Percentiles rank a stretch among this genome's conserved stretches.
Conservation (phyloP, 2,329 filamentous ascomycete genomes). For the Talaromyces sp. region DNA sequence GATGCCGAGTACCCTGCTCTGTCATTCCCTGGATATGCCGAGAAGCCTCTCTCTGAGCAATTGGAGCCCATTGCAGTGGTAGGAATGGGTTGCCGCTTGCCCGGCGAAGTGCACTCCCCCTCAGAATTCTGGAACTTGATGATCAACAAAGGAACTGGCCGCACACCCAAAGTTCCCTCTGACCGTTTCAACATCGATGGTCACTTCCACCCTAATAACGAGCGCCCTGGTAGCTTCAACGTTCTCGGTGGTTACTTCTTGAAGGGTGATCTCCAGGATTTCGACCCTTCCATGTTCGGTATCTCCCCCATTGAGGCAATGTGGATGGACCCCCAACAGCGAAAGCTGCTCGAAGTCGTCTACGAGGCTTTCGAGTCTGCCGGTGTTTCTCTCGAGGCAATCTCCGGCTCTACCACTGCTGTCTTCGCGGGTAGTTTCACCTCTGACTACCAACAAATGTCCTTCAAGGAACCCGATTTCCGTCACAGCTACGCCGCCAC, state of each 20-base stretch:
- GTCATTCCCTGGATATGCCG: background rate
- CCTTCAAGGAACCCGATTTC: constrained; percentile 10
- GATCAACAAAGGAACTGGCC: constrained; percentile 5
- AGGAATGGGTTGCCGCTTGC: constrained; percentile 19
- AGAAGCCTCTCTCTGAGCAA: constrained; percentile 8
- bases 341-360: constrained; percentile 26
- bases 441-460: constrained; percentile 23
- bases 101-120: background rate
- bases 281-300: constrained; percentile 27
- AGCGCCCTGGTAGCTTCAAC: constrained; percentile 14
- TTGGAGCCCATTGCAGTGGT: constrained; percentile 19
- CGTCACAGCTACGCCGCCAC: constrained; percentile 23
- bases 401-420: constrained; percentile 22
- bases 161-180: constrained; percentile 16
- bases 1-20: constrained; percentile 5
- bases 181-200: constrained; percentile 16
- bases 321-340: constrained; percentile 28
- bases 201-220: constrained; percentile 9
- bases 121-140: background rate
- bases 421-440: constrained; percentile 23
- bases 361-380: constrained; percentile 27
- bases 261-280: constrained; percentile 17
- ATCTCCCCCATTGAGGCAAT: constrained; percentile 23
- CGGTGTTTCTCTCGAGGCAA: constrained; percentile 21
- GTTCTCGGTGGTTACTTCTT: constrained; percentile 14